Evolutionary conservation across 768 basidiomycete genomes (phyloP), one percentile per base, ranked within the genome.

Genomic region (Collybiopsis confluens): DNA sequence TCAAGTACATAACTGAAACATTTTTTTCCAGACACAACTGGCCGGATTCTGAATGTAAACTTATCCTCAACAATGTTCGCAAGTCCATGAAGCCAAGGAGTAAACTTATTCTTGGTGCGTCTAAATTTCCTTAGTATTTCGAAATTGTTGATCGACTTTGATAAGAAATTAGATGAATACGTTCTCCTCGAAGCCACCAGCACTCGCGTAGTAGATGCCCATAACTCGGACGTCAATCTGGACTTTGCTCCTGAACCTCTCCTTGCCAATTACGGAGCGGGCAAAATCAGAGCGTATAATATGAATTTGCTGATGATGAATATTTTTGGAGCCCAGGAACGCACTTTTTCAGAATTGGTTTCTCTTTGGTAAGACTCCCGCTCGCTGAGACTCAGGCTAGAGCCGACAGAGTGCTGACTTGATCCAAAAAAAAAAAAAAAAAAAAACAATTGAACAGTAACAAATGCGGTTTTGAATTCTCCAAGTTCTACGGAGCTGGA

Each of bases 301-400:
- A 70, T 72, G 45, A 79, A 80, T 52, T 41, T 80, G 35, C 70
- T 68, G 48, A 77, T 80, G 78, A 72, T 77, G 70, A 41, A 62
- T n/a, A 20, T 68, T 11, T 60, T 73, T 11, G 77, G 80, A 43
- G 60, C 68, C 5, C 68, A 72, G 57, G 77, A 78, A 54, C 71
- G 79, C 4, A 72, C 70, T 0, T 45, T 79, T 10, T 56, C 70
- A 2, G 70, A 77, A 3, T 75, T 71, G 43, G 66, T 73, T 8
- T 52, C 66, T 1, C 54, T 78, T 3, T 73, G 70, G 58, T 59
- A 62, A 7, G 58, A 33, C 28, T 16, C 2, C 10, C 16, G 21
- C 24, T 7, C 3, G 2, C 13, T 33, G 13, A 5, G 5, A 33
- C 6, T 33, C 5, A 6, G 6, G 6, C 30, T 33, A 33, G 5